Percentiles rank a stretch among this genome's conserved stretches.
Evolutionary conservation across 2,329 filamentous ascomycete genomes (phyloP).

Genomic region (Clonostachys rhizophaga): DNA sequence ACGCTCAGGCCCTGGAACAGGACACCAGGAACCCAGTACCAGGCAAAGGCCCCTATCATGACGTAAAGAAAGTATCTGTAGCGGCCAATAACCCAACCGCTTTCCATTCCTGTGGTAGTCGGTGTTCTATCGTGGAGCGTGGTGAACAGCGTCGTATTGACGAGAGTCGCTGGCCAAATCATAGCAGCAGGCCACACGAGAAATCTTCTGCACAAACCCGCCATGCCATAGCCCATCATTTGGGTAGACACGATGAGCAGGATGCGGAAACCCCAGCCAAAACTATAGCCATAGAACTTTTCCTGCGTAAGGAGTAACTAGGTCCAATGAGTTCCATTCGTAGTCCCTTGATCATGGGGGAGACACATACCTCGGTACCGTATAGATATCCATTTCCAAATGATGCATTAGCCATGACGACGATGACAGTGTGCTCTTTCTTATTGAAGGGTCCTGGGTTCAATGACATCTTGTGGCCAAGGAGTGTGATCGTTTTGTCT

Average conservation of each 20-base stretch:
- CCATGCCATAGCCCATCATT: slow-evolving; percentile 65
- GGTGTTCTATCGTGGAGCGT: slow-evolving; percentile 57
- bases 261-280: slow-evolving; percentile 62
- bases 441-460: slow-evolving; percentile 67
- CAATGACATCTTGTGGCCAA: slow-evolving; percentile 21
- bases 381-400: slow-evolving; percentile 63
- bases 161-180: slow-evolving; percentile 53
- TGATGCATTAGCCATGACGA: slow-evolving; percentile 67
- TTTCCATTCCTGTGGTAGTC: slow-evolving; percentile 42
- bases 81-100: slow-evolving; percentile 56
- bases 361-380: too few relatives aligned
- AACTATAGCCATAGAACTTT: slow-evolving; percentile 67
- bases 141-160: slow-evolving; percentile 50
- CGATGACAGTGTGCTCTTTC: slow-evolving; percentile 66
- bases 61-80: slow-evolving; percentile 54
- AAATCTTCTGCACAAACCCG: slow-evolving; percentile 62
- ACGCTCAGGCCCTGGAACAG: slow-evolving; percentile 54
- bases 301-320: slow-evolving; percentile 69
- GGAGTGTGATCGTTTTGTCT: slow-evolving; percentile 37
- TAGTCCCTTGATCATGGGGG: too few relatives aligned
- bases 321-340: slow-evolving; percentile 26
- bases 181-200: slow-evolving; percentile 56
- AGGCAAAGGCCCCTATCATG: slow-evolving; percentile 43
- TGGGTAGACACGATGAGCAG: slow-evolving; percentile 65
- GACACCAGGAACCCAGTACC: slow-evolving; percentile 55